Conservation (phyloP, 495 filamentous ascomycete species). For the Neurospora sp. region DNA sequence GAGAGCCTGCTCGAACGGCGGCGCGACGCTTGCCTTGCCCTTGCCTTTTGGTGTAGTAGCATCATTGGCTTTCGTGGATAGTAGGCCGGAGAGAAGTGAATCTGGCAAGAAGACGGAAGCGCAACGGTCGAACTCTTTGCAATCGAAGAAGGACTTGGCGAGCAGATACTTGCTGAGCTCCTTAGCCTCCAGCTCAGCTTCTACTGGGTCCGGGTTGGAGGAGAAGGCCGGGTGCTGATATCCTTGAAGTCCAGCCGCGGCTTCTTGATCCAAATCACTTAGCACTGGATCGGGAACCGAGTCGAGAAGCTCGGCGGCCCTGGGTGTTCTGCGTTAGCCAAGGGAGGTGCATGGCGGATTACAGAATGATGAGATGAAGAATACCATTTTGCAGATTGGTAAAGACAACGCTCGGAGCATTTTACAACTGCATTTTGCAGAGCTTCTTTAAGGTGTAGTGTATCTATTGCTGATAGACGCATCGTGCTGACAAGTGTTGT, state of each 20-base stretch:
- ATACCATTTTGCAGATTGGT: slow-evolving; percentile 96
- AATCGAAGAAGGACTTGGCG: slow-evolving; percentile 93
- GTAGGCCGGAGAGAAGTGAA: slow-evolving; percentile 51
- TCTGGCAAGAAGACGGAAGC: slow-evolving; percentile 80
- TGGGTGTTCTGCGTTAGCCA: slow-evolving; percentile 24
- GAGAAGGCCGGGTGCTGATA: slow-evolving; percentile 37
- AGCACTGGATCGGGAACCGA: slow-evolving; percentile 48
- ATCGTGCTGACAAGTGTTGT: slow-evolving; percentile 10
- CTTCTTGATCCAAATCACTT: slow-evolving; percentile 27
- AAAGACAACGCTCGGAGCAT: slow-evolving; percentile 90
- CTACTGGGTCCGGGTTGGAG: slow-evolving; percentile 46
- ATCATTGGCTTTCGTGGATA: slow-evolving; percentile 38
- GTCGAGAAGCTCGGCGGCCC: slow-evolving; percentile 90
- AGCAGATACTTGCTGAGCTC: slow-evolving; percentile 79
- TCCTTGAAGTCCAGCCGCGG: slow-evolving; percentile 21
- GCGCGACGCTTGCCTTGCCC: slow-evolving; percentile 13
- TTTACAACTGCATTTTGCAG: slow-evolving; percentile 78
- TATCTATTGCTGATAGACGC: slow-evolving; percentile 36
- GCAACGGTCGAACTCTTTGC: slow-evolving; percentile 89
- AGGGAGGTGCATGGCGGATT: not conserved
- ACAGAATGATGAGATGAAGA: not conserved
- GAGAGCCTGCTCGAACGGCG: slow-evolving; percentile 15
- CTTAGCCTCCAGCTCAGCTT: slow-evolving; percentile 67
- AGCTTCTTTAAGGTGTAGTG: slow-evolving; percentile 43
- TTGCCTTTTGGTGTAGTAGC: slow-evolving; percentile 50